A percentile compares a stretch with the other conserved stretches of the same genome.
Evolutionary conservation across 1,284 basidiomycete genomes (phyloP).

Genomic region (Trametes hirsuta): DNA sequence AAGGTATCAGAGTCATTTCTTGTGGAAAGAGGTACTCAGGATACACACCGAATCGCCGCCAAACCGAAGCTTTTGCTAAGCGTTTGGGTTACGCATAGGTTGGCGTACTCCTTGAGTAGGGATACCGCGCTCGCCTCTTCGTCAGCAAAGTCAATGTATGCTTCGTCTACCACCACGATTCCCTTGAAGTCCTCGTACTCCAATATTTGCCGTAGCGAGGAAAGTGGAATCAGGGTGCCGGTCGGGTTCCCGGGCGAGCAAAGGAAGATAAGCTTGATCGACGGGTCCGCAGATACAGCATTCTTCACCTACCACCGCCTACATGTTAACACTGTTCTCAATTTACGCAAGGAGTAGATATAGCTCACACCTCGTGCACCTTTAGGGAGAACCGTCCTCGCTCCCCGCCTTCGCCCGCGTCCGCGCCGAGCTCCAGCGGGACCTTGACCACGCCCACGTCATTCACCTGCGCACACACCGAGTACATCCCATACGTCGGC

Average conservation of each 20-base stretch:
- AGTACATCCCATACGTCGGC: slow-evolving; percentile 99
- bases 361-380: slow-evolving; percentile 69
- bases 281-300: slow-evolving; percentile 65
- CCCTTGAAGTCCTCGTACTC: slow-evolving; percentile 87
- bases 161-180: slow-evolving; percentile 94
- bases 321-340: background rate
- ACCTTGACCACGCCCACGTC: slow-evolving; percentile 87
- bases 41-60: slow-evolving; percentile 84
- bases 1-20: background rate
- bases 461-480: slow-evolving; percentile 94
- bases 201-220: slow-evolving; percentile 72
- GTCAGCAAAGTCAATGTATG: slow-evolving; percentile 93
- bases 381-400: slow-evolving; percentile 78
- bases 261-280: slow-evolving; percentile 91
- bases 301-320: slow-evolving; percentile 66
- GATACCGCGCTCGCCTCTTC: slow-evolving; percentile 66
- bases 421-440: slow-evolving; percentile 67
- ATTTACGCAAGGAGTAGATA: background rate
- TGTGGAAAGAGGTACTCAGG: too few relatives aligned
- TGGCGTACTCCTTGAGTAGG: slow-evolving; percentile 83
- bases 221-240: slow-evolving; percentile 83
- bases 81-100: slow-evolving; percentile 94
- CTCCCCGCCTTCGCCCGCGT: slow-evolving; percentile 67
- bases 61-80: slow-evolving; percentile 96
- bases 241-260: slow-evolving; percentile 99